phyloP scores from a whole-genome alignment of 106 monocot species.

The Xerophyta viscosa region DNA sequence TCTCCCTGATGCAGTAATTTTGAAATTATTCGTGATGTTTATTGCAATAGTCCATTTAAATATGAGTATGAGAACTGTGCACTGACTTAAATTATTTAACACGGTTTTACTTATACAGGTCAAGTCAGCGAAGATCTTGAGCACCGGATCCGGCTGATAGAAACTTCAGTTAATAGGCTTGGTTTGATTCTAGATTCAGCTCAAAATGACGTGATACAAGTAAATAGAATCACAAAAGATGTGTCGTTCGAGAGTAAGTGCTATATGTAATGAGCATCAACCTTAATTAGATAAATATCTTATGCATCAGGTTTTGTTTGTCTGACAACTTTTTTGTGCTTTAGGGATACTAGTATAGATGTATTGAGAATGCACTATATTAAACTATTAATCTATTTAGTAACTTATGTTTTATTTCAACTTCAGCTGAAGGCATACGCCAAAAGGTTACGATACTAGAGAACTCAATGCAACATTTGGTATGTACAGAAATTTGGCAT shows the following conservation, averaged over 20 bases:
- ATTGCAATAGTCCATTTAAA: neutral
- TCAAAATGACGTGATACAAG: slow-evolving; percentile 78
- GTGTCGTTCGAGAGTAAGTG: slow-evolving; percentile 71
- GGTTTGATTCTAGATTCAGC: slow-evolving; percentile 65
- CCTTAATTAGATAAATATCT: no score
- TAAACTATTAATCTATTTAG: neutral
- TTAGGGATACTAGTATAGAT: neutral
- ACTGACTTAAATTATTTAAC: no score
- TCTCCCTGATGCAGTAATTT: no score
- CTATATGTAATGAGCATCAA: neutral
- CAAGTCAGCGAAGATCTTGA: slow-evolving; percentile 76
- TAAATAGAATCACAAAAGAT: slow-evolving; percentile 73
- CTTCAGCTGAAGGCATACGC: slow-evolving; percentile 65
- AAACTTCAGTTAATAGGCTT: slow-evolving; percentile 58
- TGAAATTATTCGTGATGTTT: neutral
- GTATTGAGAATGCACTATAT: neutral
- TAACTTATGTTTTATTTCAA: neutral
- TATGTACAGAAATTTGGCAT: slow-evolving; percentile 15
- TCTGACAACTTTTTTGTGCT: no score
- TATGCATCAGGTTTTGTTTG: no score
- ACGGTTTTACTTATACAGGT: slow-evolving; percentile 28
- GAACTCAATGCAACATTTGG: slow-evolving; percentile 57
- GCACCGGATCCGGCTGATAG: slow-evolving; percentile 54
- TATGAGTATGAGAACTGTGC: no score
- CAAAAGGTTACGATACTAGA: slow-evolving; percentile 69